Conservation (phyloP, 257 asterid species). For the Rauvolfia tetraphylla region DNA sequence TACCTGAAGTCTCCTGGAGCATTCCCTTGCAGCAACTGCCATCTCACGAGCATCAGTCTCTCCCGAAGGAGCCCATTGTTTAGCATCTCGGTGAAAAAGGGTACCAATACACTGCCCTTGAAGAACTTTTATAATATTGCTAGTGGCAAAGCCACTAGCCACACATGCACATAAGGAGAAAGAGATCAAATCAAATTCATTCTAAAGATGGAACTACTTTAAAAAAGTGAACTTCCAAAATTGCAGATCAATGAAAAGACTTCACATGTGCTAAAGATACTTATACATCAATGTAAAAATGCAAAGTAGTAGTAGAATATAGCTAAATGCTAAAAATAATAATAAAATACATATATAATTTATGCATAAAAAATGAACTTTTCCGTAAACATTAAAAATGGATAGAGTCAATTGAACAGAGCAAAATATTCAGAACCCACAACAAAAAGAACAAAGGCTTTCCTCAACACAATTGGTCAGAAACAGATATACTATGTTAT, state of each 20-base stretch:
- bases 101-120: constrained; percentile 68
- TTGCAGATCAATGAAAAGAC: background rate
- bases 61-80: constrained; percentile 42
- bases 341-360: too few species aligned
- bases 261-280: background rate
- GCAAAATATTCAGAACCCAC: background rate
- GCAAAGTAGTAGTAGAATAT: background rate
- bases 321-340: background rate
- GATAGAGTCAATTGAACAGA: background rate
- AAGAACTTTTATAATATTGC: constrained; percentile 57
- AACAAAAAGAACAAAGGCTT: background rate
- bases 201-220: background rate
- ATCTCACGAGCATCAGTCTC: constrained; percentile 53
- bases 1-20: constrained; percentile 70
- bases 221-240: background rate
- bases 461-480: background rate
- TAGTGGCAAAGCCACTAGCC: constrained; percentile 56
- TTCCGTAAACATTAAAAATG: background rate
- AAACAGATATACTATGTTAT: background rate
- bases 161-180: constrained; percentile 9
- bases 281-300: too few species aligned
- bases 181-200: background rate
- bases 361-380: too few species aligned
- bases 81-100: constrained; percentile 70
- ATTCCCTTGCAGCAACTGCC: constrained; percentile 80